Evolutionary conservation across 257 asterid species (phyloP).

Genomic region (Echites panduratus): DNA sequence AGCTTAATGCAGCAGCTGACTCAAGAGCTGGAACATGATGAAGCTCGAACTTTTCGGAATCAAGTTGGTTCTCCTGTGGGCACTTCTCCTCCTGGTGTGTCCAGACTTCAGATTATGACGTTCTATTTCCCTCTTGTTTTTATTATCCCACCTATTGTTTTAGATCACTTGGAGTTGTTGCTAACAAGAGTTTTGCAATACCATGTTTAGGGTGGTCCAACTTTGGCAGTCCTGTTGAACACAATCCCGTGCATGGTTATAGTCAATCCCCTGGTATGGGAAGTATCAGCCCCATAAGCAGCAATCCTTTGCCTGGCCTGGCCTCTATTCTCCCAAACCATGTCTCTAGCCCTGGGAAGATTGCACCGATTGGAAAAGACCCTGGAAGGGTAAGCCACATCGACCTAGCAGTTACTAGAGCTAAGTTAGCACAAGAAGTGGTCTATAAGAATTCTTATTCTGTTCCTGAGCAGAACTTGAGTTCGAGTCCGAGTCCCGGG

Average conservation of each 20-base stretch:
- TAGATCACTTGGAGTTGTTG: not conserved
- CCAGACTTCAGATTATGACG: not conserved
- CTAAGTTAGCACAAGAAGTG: constrained; percentile 21
- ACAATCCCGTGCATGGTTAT: constrained; percentile 45
- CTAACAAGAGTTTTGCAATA: not conserved
- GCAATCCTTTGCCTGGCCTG: constrained; percentile 59
- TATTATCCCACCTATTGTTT: not conserved
- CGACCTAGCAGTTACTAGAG: constrained; percentile 22
- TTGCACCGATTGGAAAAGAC: constrained; percentile 88
- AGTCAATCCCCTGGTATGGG: constrained; percentile 47
- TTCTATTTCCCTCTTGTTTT: not conserved
- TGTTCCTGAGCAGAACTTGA: constrained; percentile 41
- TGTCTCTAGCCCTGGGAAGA: constrained; percentile 65
- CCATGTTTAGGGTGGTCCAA: constrained; percentile 67
- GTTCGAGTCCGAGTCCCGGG: constrained; percentile 63
- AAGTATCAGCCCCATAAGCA: constrained; percentile 53
- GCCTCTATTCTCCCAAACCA: constrained; percentile 78
- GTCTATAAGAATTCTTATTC: constrained; percentile 40
- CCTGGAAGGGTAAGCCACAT: constrained; percentile 41
- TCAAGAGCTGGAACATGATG: constrained; percentile 88
- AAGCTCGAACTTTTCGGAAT: constrained; percentile 49
- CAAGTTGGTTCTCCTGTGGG: constrained; percentile 79
- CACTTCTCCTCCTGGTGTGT: constrained; percentile 86
- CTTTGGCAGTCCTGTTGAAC: constrained; percentile 84
- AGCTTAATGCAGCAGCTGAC: constrained; percentile 84